Base-by-base conservation (phyloP, 352 stramenopile genomes). In the Phytophthora pisi region DNA sequence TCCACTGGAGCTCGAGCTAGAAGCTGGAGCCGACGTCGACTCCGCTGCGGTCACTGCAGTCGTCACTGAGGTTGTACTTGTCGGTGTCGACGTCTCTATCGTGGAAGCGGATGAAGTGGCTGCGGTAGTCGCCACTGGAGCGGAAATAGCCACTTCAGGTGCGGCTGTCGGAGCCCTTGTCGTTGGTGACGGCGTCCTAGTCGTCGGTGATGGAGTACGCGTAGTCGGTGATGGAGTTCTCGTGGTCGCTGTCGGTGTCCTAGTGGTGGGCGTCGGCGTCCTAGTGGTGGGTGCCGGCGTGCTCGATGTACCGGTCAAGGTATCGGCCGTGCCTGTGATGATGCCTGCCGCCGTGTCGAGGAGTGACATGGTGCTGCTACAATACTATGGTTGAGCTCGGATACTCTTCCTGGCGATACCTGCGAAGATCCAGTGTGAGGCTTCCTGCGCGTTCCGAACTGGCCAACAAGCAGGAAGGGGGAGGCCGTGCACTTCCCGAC, bases 401-500 rank as follows among this genome's bases (percentile, higher is more conserved):
- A 51, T 59, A 20, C 28, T 61, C 23, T 36, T 40, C 16, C 24
- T 46, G 10, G 13, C 46, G 45, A 4, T 49, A n/a, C 6, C 5
- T 42, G 53, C 16, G 24, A 59, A 58, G 42, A 30, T 42, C 34
- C 20, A 34, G 30, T 60, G 51, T 72, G 57, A 68, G 62, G 30
- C 68, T 38, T 10, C 31, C 38, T 64, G 31, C 16, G 18, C 28
- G 53, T 64, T 68, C 56, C 56, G 51, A 74, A 74, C 51, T 74
- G 68, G 46, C 55, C 56, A 61, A 63, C 43, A 26, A 26, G 18
- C 43, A 50, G 40, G 7, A 49, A 36, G 28, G 46, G 42, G 53
- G 50, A 34, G 11, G 36, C 9, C n/a, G 9, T 10, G 16, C 18
- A 9, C n/a, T 50, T 50, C 43, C 18, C n/a, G 42, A 49, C 2